A percentile compares a stretch with the other conserved stretches of the same genome.
Evolutionary conservation across 441 rosid species (phyloP).

Genomic region (Euphorbia schlechtendalii): DNA sequence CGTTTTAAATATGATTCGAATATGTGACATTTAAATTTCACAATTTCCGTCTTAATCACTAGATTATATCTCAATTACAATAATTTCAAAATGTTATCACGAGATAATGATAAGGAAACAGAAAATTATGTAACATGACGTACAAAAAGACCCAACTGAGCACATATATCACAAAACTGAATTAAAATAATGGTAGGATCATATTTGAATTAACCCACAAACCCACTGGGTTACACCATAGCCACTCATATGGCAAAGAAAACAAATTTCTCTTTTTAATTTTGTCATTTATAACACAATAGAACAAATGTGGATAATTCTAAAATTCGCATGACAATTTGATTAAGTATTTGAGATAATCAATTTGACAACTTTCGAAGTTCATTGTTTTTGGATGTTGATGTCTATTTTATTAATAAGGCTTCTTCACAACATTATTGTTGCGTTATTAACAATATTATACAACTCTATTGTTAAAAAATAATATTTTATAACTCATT

Average conservation of each 20-base stretch:
- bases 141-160: neutral
- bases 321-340: neutral
- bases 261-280: neutral
- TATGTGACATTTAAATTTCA: too few species aligned
- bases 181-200: conserved; percentile 23
- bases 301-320: neutral
- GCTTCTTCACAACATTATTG: neutral
- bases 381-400: neutral
- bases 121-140: neutral
- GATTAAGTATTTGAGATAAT: neutral
- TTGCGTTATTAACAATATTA: too few species aligned
- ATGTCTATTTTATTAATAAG: neutral
- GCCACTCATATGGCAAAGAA: neutral
- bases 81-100: too few species aligned
- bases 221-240: neutral
- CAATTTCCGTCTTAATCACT: too few species aligned
- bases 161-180: neutral
- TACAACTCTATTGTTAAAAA: too few species aligned
- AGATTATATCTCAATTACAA: too few species aligned
- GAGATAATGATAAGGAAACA: neutral
- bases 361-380: neutral
- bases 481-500: too few species aligned
- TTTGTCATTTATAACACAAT: neutral
- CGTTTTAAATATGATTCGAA: too few species aligned
- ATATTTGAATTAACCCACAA: conserved; percentile 16